phyloP scores from a whole-genome alignment of 148 eudicot species.

The Fagopyrum esculentum region DNA sequence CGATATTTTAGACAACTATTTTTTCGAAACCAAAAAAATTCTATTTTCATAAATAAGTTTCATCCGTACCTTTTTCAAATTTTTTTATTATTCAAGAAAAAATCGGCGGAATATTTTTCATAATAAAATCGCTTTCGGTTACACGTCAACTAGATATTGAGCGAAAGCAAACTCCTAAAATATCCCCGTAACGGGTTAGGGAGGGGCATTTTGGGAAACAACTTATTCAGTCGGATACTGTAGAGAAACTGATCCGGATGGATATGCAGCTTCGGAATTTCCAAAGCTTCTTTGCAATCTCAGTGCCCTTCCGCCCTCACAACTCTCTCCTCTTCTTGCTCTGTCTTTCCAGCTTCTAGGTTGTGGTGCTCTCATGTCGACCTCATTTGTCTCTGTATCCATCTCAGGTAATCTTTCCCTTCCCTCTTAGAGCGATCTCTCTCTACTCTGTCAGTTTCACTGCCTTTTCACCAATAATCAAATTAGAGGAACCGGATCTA shows the following conservation, averaged over 20 bases:
- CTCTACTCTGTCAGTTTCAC: neutral
- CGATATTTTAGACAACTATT: no score
- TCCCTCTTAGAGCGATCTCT: neutral
- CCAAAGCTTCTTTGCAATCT: constrained; percentile 7
- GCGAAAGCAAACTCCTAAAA: neutral
- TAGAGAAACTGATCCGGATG: neutral
- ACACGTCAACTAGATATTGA: no score
- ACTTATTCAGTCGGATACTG: neutral
- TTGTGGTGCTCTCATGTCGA: constrained; percentile 4
- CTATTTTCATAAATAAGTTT: no score
- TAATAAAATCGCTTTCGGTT: no score
- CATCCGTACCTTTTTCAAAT: no score
- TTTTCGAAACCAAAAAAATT: no score
- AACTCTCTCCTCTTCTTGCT: neutral
- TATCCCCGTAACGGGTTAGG: neutral
- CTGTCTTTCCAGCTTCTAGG: neutral
- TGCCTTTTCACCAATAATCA: neutral
- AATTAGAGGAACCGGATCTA: neutral
- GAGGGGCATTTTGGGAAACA: constrained; percentile 11
- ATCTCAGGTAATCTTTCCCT: constrained; percentile 1
- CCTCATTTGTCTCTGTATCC: constrained; percentile 5
- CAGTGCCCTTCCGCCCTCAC: neutral
- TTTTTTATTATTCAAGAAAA: no score
- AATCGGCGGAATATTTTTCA: no score
- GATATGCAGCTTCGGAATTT: neutral